Base-by-base conservation (phyloP, 345 rosid genomes). In the Acer campestre region DNA sequence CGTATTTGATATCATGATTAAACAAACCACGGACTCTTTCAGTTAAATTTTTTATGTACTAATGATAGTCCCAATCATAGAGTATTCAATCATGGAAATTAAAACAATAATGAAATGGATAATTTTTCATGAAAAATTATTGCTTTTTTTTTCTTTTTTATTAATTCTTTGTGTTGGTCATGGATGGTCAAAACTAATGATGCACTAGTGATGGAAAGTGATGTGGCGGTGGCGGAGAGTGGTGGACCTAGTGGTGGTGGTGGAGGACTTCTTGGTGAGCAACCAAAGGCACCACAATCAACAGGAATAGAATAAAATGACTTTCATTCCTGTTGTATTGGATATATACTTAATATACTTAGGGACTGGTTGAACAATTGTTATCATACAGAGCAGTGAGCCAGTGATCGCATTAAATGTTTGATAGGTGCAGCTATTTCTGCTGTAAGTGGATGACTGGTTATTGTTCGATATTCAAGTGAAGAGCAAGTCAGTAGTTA, bases 211-310 rank as follows among this genome's bases (percentile, higher is more conserved):
- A 6, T 4, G 35, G 38, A 25, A 25, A 25, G 3, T 31, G 35
- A 31, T 31, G 3, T 3, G 38, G 38, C 4, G 38, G 38, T 0
- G 4, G 38, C 38, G 38, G 38, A 0, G 4, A 85, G 84, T 0
- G 89, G 84, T n/a, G n/a, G n/a, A n/a, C n/a, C n/a, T n/a, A n/a
- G n/a, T 0, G 86, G 83, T 0, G 91, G 83, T 0, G 84, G 86
- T 0, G 92, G 81, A 0, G 80, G 84, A 58, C 76, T 67, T 69
- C 77, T 80, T 7, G 87, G 79, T 66, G 90, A 81, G 82, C 94
- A 90, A 23, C 92, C 90, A 10, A 76, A 85, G 22, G 88, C 83
- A 7, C 84, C 82, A 70, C 97, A 95, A 71, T 84, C 79, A 69
- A 85, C 76, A 42, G 91, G 92, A 78, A 82, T 71, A 29, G 84